Evolutionary conservation across 345 rosid species (phyloP).

Genomic region (Bruguiera parviflora): DNA sequence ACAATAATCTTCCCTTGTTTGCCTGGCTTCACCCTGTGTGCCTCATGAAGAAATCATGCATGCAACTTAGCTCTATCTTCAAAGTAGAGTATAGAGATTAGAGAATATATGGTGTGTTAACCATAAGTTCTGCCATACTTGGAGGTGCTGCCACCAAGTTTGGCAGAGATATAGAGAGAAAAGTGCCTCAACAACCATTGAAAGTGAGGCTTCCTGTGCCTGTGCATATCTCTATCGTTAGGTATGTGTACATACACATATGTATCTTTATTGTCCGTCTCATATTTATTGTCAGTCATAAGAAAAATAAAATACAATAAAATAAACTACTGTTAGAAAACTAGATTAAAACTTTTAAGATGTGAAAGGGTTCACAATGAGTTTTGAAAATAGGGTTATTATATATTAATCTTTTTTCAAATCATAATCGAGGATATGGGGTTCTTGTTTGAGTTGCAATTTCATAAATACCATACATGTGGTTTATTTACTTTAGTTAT

Average conservation of each 20-base stretch:
- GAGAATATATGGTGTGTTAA: not conserved
- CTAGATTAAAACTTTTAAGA: not conserved
- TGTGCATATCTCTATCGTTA: not conserved
- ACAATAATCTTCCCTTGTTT: not conserved
- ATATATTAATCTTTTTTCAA: too few species aligned
- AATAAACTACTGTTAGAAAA: too few species aligned
- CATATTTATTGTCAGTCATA: too few species aligned
- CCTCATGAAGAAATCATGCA: slow-evolving; percentile 11
- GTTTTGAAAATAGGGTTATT: not conserved
- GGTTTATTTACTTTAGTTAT: too few species aligned
- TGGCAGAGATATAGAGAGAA: slow-evolving; percentile 7
- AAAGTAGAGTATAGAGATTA: not conserved
- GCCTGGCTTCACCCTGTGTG: slow-evolving; percentile 39
- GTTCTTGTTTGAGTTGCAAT: too few species aligned
- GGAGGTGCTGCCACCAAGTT: slow-evolving; percentile 19
- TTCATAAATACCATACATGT: too few species aligned
- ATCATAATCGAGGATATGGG: too few species aligned
- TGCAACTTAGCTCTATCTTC: not conserved
- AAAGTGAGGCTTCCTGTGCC: not conserved
- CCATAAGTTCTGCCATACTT: slow-evolving; percentile 9
- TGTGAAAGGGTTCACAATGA: not conserved
- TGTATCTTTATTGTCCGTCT: too few species aligned
- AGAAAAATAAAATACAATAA: too few species aligned
- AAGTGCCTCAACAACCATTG: not conserved
- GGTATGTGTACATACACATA: too few species aligned